Conservation (phyloP, 2,329 filamentous ascomycete genomes). For the Saccharata proteae region DNA sequence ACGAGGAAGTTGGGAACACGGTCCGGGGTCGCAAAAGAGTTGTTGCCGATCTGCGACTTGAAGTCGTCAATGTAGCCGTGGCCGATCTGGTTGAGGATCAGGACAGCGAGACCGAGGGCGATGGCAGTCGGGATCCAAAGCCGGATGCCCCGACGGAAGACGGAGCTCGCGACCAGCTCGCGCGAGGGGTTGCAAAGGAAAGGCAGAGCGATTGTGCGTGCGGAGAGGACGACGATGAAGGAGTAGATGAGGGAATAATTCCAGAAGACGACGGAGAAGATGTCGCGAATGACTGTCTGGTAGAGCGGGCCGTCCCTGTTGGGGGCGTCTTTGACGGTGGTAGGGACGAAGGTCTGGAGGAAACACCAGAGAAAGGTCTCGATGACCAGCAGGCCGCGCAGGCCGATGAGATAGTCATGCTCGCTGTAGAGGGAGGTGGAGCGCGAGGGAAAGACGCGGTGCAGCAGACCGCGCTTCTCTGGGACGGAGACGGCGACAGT, state of each 20-base stretch:
- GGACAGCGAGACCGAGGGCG: constrained; percentile 27
- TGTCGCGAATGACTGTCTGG: constrained; percentile 31
- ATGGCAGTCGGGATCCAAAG: constrained; percentile 31
- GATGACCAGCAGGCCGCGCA: constrained; percentile 32
- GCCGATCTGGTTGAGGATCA: constrained; percentile 22
- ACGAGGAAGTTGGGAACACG: constrained; percentile 26
- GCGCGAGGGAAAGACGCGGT: constrained; percentile 7
- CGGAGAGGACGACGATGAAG: constrained; percentile 34
- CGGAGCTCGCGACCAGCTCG: constrained; percentile 24
- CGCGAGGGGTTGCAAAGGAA: constrained; percentile 28
- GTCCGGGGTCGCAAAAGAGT: constrained; percentile 22
- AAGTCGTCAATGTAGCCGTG: constrained; percentile 26
- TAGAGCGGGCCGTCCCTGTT: constrained; percentile 26
- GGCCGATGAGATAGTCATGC: constrained; percentile 28
- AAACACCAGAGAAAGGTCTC: constrained; percentile 34
- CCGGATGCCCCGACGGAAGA: constrained; percentile 31
- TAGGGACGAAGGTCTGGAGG: constrained; percentile 33
- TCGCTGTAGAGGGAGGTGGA: constrained; percentile 8
- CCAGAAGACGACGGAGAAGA: constrained; percentile 34
- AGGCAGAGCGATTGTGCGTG: constrained; percentile 30
- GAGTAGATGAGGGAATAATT: constrained; percentile 34
- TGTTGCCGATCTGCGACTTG: constrained; percentile 24
- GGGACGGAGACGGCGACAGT: too few relatives aligned
- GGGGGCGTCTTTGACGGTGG: constrained; percentile 22
- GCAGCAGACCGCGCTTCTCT: too few relatives aligned